Evolutionary conservation across 345 rosid genomes (phyloP).

Genomic region (Anastatica hierochuntica): DNA sequence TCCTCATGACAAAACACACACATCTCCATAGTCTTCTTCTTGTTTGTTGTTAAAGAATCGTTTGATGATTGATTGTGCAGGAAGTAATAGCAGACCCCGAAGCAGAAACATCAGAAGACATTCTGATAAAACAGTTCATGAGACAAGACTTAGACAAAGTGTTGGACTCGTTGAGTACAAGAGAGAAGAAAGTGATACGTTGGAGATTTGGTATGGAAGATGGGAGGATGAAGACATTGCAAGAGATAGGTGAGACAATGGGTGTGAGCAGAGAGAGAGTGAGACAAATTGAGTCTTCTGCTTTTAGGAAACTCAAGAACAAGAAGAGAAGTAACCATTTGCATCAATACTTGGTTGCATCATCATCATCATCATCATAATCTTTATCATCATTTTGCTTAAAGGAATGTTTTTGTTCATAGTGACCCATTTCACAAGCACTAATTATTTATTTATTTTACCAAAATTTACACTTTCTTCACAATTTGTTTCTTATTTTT

Average conservation of each 20-base stretch:
- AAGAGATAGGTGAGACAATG: conserved; percentile 85
- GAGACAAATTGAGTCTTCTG: conserved; percentile 74
- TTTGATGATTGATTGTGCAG: conserved; percentile 28
- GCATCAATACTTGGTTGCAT: conserved; percentile 53
- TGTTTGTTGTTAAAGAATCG: not conserved
- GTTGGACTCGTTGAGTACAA: conserved; percentile 53
- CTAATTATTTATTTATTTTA: too few species aligned
- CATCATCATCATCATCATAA: not conserved
- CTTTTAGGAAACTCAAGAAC: conserved; percentile 73
- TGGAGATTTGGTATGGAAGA: conserved; percentile 90
- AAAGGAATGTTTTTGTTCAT: conserved; percentile 23
- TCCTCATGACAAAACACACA: too few species aligned
- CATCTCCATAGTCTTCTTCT: not conserved
- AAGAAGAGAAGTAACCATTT: conserved; percentile 68
- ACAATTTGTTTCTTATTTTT: too few species aligned
- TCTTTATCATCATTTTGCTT: not conserved
- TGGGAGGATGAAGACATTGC: conserved; percentile 84
- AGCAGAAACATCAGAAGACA: conserved; percentile 62
- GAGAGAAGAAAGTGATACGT: conserved; percentile 72
- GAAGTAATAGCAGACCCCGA: conserved; percentile 78
- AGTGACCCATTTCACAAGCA: too few species aligned
- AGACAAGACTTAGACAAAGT: conserved; percentile 70
- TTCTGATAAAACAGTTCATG: conserved; percentile 67
- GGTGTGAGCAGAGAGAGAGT: conserved; percentile 88
- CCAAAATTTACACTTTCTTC: too few species aligned